Percentiles rank a stretch among this genome's conserved stretches.
Evolutionary conservation across 306 rosid genomes (phyloP).

Genomic region (Prunus persica): Prunus_persica_NCBIv2 NC_034012.1:17328001-17328500

Average conservation of each 20-base stretch:
- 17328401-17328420: constrained; percentile 1
- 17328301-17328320: constrained; percentile 28
- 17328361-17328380: not conserved
- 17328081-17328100: not conserved
- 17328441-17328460: no score
- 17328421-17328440: not conserved
- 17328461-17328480: no score
- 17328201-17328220: constrained; percentile 89
- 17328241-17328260: constrained; percentile 86
- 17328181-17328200: constrained; percentile 87
- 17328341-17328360: constrained; percentile 11
- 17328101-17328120: not conserved
- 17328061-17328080: not conserved
- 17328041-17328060: not conserved
- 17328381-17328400: constrained; percentile 2
- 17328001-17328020: not conserved
- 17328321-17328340: constrained; percentile 3
- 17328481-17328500: no score
- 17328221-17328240: constrained; percentile 90
- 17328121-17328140: not conserved
- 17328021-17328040: not conserved
- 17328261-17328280: constrained; percentile 86
- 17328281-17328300: constrained; percentile 78
- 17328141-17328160: constrained; percentile 27
- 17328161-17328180: constrained; percentile 97